Evolutionary conservation across 2,329 filamentous ascomycete species (phyloP), one percentile per base, ranked within the genome.

Genomic region (Podosphaera aphanis): DNA sequence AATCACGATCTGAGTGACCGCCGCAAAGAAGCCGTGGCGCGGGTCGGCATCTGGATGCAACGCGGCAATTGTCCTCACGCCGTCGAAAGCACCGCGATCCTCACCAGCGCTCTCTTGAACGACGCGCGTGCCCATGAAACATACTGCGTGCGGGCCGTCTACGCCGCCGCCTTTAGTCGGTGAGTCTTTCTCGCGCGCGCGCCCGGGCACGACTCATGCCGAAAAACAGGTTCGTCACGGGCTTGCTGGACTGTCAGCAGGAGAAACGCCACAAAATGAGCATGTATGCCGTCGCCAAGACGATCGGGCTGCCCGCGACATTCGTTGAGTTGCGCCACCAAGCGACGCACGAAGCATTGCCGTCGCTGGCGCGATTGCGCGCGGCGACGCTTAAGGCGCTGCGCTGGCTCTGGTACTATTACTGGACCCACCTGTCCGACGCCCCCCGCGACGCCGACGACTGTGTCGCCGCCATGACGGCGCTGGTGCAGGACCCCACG

Each of bases 281-380:
- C 62, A 84, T 85, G 80, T 79, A 81, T 61, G 69, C 71, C 37
- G 67, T 79, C 20, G 79, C 78, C 49, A 76, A 73, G 59, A 73
- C 69, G 35, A 73, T 83, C 47, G 75, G 73, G 0, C 63, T 85
- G 47, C 79, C 80, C 0, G 74, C 78, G 0, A 78, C 79, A 0
- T 92, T 93, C 61, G 84, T 94, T 46, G 85, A 93, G 65, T 67
- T 92, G 48, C 74, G 86, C 40, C 86, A 94, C 60, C 82, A 92
- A 63, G 83, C 82, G 38, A 92, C 85, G 36, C 86, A 95, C 60
- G 83, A 92, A 60, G 81, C 85, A 58, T 65, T 93, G 47, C 86
- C 86, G 0, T 77, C 78, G 1, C 65, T 93, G 45, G 68, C 72
- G 10, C 76, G 83, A 50, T 65, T 94, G 50, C 73, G 83, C 45